Evolutionary conservation across 495 filamentous ascomycete species (phyloP), one percentile per base, ranked within the genome.

Genomic region (Tuber magnatum): DNA sequence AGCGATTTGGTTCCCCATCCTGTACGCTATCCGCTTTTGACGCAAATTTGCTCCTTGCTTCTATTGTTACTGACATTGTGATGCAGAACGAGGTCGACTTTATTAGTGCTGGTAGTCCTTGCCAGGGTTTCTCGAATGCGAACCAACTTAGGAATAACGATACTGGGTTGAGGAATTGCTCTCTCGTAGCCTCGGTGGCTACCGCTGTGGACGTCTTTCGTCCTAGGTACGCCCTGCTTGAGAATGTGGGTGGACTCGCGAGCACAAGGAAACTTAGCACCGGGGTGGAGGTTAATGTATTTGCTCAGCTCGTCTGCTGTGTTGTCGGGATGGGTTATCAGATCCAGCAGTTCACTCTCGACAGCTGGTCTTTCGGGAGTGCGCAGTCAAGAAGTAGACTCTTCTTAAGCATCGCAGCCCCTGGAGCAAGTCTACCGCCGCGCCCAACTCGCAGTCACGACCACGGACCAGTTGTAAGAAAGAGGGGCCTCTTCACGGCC

Each of bases 301-400:
- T 92, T 65, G 88, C 90, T 7, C 90, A 92, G 76, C 82, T 93
- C 0, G 85, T 93, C 18, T 91, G 90, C 75, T 86, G 88, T 10
- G 82, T 94, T 6, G 89, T 93, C 1, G 91, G 88, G 14, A 83
- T 94, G 81, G 91, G 91, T 1, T 94, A 93, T 76, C 91, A 94
- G 79, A 84, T 88, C 0, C 86, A 90, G 74, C 83, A 89, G 18
- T 89, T 89, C 71, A 81, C 88, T 16, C 81, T 90, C 10, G 91
- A 93, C 80, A 87, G 91, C 0, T 93, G 90, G 90, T 89, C 86
- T 3, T 88, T 86, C 78, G 90, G 91, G 24, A 86, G 87, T 22
- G 83, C 88, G 0, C 91, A 94, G 82, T 82, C 79, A 44, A 85
- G 92, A 24, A 88, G 84, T 22, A 85, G 92, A 24, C 80, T 94